These are phyloP conservation scores for Anthracocystis setariae DNA, from an alignment of 1,284 basidiomycete species.

Conservation along the genomic window DNA sequence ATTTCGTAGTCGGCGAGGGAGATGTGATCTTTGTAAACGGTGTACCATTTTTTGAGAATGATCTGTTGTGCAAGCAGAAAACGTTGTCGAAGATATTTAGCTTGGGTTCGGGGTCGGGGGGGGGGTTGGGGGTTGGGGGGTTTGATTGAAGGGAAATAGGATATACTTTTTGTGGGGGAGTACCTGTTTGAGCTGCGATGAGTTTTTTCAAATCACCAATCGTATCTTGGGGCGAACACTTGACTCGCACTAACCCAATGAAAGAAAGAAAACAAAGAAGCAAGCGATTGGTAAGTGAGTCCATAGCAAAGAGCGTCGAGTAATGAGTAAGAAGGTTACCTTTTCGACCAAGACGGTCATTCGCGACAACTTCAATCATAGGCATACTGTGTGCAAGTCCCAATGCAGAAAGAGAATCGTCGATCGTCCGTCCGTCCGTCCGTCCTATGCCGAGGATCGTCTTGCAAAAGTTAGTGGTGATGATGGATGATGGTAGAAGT, in stretches of 20 bases:
- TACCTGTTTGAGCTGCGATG: conserved; percentile 95
- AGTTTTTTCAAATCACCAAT: conserved; percentile 96
- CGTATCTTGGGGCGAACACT: conserved; percentile 81
- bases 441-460: no score
- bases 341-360: conserved; percentile 95
- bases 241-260: conserved; percentile 56
- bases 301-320: no score
- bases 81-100: neutral
- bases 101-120: neutral
- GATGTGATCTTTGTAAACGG: conserved; percentile 74
- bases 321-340: no score
- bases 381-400: conserved; percentile 39
- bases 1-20: conserved; percentile 87
- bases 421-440: no score
- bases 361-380: conserved; percentile 86
- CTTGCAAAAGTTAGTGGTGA: neutral
- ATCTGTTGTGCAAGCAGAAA: conserved; percentile 73
- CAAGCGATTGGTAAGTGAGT: neutral
- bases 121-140: neutral
- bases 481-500: neutral
- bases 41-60: conserved; percentile 90
- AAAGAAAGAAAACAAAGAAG: neutral
- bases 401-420: no score
- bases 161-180: conserved; percentile 72
- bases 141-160: no score